Base-by-base conservation (phyloP, 179 eudicot species). In the Patellifolia procumbens region DNA sequence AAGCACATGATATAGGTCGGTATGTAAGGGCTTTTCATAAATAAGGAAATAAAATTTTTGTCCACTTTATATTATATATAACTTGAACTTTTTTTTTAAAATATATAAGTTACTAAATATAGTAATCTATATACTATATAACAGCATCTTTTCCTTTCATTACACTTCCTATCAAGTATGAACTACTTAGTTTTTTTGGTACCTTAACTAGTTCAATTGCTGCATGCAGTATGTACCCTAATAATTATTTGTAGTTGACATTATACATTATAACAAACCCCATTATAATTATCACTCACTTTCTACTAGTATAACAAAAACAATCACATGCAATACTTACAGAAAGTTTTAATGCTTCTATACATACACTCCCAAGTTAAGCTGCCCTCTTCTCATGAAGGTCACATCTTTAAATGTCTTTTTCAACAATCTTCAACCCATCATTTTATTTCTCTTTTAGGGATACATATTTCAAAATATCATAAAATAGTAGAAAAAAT, bases 361-460 rank as follows among this genome's bases (percentile, higher is more conserved):
- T 51, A 80, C 70, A 68, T 39, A 48, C 71, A 46, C 45, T n/a
- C 35, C 49, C 4, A 32, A 60, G 76, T 32, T 58, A 70, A 16
- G 52, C 76, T 43, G 17, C 68, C 58, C 66, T 28, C 19, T 39
- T 62, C 62, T 51, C 45, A 74, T 37, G 26, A 29, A 35, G 80
- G 84, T 82, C 87, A 86, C 84, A 80, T 86, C 84, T 67, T 73
- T 65, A 68, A 60, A 80, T 68, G 85, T 84, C 86, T 35, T 71
- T 42, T 78, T 86, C 83, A 82, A 32, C 75, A 49, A 73, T 73
- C 51, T 72, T 56, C 78, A 32, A 59, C 75, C 58, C 48, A 53
- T 63, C 49, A 34, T 46, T 73, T 65, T 49, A 7, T 60, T 76
- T 43, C 51, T n/a, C 31, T 17, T 39, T 43, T 63, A 43, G 29